phyloP scores from a whole-genome alignment of 1,139 yeast species.

The Scheffersomyces titani region DNA sequence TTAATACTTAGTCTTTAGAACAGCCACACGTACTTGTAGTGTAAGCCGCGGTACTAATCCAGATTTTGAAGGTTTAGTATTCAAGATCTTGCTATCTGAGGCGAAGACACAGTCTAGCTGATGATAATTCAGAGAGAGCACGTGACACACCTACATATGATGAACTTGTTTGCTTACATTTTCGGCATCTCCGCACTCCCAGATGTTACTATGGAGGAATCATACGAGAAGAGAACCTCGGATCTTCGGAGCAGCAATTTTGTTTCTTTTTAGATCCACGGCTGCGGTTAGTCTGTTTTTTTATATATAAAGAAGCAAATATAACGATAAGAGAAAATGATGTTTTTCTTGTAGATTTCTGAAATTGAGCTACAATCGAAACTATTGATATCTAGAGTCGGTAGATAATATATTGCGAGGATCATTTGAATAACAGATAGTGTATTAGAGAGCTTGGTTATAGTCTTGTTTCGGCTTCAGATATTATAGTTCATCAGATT shows the following conservation, averaged over 20 bases:
- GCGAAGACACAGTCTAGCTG: not conserved
- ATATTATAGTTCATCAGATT: too few relatives aligned
- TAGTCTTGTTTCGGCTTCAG: too few relatives aligned
- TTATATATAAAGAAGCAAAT: not conserved
- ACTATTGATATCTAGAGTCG: not conserved
- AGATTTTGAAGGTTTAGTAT: not conserved
- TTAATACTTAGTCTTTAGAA: too few relatives aligned
- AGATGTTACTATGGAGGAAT: conserved; percentile 1
- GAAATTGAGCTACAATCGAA: too few relatives aligned
- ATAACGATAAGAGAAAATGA: not conserved
- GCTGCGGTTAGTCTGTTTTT: not conserved
- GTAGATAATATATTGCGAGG: not conserved
- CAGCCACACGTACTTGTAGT: not conserved
- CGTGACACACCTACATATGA: not conserved
- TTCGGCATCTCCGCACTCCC: conserved; percentile 1
- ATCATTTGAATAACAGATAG: not conserved
- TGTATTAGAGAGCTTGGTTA: not conserved
- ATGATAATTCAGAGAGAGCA: not conserved
- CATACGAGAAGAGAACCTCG: not conserved
- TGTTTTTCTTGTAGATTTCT: not conserved
- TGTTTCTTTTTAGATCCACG: not conserved
- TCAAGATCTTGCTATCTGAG: not conserved
- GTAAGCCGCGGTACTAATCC: not conserved
- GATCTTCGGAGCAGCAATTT: not conserved
- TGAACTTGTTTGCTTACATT: not conserved